Evolutionary conservation across 352 stramenopile species (phyloP).

Genomic region (Pythium rhizo-oryzae): DNA sequence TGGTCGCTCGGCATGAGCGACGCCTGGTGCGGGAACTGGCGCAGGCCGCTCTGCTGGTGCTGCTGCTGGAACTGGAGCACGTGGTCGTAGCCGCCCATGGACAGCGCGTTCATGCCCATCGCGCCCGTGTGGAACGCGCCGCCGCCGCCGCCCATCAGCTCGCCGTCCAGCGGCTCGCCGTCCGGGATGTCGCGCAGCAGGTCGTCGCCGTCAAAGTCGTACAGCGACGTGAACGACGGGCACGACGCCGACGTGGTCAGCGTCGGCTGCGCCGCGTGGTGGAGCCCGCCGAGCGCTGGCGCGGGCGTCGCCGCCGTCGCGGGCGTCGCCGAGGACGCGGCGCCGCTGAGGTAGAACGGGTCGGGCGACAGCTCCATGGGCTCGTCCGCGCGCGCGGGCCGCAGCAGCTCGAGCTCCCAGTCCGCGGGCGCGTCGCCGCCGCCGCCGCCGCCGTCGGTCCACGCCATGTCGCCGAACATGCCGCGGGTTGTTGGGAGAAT

Average conservation of each 20-base stretch:
- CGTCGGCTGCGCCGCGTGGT: constrained; percentile 14
- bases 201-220: constrained; percentile 52
- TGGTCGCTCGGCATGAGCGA: constrained; percentile 28
- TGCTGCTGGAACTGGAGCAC: constrained; percentile 70
- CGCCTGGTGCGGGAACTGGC: constrained; percentile 55
- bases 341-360: constrained; percentile 19
- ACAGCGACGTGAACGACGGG: constrained; percentile 70
- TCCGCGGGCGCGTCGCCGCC: constrained; percentile 11
- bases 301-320: background rate
- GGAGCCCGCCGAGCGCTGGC: too few relatives aligned
- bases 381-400: background rate
- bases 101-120: background rate
- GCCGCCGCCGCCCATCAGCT: constrained; percentile 15
- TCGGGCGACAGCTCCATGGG: constrained; percentile 31
- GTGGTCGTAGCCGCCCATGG: constrained; percentile 48
- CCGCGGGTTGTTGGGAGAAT: background rate
- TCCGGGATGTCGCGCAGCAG: constrained; percentile 43
- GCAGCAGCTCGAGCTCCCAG: constrained; percentile 30
- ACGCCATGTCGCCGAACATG: constrained; percentile 35
- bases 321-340: background rate
- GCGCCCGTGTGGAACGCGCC: background rate
- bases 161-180: constrained; percentile 24
- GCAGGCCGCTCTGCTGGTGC: constrained; percentile 40
- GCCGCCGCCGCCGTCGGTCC: constrained; percentile 18
- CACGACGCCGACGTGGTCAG: constrained; percentile 77